Evolutionary conservation across 805 yeast species (phyloP).

Genomic region (Metschnikowia dekortorum): DNA sequence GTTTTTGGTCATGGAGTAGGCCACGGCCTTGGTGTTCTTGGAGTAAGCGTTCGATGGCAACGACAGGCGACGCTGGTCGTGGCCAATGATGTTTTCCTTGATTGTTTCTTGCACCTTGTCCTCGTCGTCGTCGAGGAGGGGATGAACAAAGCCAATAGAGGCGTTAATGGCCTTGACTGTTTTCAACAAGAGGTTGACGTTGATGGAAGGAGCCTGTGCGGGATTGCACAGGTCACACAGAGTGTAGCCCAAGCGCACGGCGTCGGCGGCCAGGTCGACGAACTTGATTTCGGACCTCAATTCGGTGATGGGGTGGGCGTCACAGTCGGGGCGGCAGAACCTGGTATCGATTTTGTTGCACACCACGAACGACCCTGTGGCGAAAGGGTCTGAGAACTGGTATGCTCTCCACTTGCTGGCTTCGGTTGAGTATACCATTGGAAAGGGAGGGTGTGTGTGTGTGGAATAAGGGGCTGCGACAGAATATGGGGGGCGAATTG

Average conservation of each 20-base stretch:
- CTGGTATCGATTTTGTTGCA: conserved; percentile 38
- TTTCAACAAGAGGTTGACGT: conserved; percentile 39
- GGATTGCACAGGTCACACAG: conserved; percentile 61
- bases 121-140: conserved; percentile 44
- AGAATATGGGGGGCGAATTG: background rate
- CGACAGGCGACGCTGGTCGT: conserved; percentile 21
- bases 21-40: conserved; percentile 3
- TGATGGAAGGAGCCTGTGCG: conserved; percentile 39
- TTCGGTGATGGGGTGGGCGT: conserved; percentile 40
- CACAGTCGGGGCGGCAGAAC: conserved; percentile 73
- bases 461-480: background rate
- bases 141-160: conserved; percentile 54
- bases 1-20: conserved; percentile 42
- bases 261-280: conserved; percentile 38
- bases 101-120: conserved; percentile 33
- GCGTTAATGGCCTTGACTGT: conserved; percentile 56
- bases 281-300: conserved; percentile 45
- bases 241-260: conserved; percentile 40
- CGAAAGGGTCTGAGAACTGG: conserved; percentile 62
- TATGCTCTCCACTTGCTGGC: conserved; percentile 57
- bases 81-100: conserved; percentile 32
- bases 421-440: conserved; percentile 41
- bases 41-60: conserved; percentile 26
- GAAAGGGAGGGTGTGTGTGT: background rate
- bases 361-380: conserved; percentile 54